Conservation (phyloP, 495 filamentous ascomycete species). For the Annulohypoxylon nitens region DNA sequence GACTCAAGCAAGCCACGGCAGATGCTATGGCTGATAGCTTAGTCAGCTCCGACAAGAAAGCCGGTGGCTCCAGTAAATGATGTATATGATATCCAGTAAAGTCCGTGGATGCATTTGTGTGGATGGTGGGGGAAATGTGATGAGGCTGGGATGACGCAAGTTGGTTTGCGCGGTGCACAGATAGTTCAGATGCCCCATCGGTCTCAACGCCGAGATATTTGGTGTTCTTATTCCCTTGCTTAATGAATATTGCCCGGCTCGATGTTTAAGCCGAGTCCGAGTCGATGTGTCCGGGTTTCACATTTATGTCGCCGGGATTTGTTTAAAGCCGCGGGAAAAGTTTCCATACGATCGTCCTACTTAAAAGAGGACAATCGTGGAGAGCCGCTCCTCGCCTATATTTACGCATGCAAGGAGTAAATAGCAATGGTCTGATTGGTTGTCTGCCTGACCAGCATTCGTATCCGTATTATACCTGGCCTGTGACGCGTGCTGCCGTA, state of each 20-base stretch:
- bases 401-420: not conserved
- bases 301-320: not conserved
- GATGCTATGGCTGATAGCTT: slow-evolving; percentile 71
- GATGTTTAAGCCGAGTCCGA: slow-evolving; percentile 26
- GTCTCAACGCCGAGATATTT: slow-evolving; percentile 9
- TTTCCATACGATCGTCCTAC: slow-evolving; percentile 1
- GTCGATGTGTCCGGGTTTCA: not conserved
- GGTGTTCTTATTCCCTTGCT: slow-evolving; percentile 13
- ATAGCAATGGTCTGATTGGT: slow-evolving; percentile 25
- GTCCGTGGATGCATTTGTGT: not conserved
- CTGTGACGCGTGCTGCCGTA: not conserved
- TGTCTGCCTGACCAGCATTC: not conserved
- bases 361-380: slow-evolving; percentile 1
- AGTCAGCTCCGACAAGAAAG: slow-evolving; percentile 52
- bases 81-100: not conserved
- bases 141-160: slow-evolving; percentile 12
- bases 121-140: slow-evolving; percentile 12
- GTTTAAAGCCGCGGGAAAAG: not conserved
- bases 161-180: not conserved
- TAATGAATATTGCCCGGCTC: slow-evolving; percentile 14
- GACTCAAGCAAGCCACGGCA: slow-evolving; percentile 76
- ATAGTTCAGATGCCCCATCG: not conserved
- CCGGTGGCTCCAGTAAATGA: slow-evolving; percentile 39
- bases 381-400: slow-evolving; percentile 2
- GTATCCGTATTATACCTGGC: slow-evolving; percentile 37